Conservation (phyloP, 345 rosid genomes). For the Xanthoceras sorbifolium region DNA sequence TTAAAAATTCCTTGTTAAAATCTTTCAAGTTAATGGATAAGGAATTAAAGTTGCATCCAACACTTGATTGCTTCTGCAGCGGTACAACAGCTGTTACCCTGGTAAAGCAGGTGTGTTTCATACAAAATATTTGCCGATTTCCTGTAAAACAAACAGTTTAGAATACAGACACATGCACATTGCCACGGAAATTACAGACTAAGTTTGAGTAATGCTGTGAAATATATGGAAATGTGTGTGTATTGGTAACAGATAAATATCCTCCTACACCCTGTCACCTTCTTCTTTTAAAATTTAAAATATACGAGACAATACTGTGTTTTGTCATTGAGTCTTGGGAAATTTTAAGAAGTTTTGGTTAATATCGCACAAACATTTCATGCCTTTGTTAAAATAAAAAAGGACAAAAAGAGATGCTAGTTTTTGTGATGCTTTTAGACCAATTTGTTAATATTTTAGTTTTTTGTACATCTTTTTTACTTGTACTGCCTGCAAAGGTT, state of each 20-base stretch:
- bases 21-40: conserved; percentile 84
- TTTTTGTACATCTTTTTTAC: background rate
- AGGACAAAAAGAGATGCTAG: background rate
- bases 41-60: conserved; percentile 80
- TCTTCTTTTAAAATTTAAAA: background rate
- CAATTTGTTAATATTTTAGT: background rate
- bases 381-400: background rate
- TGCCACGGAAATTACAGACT: background rate
- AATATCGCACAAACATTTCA: background rate
- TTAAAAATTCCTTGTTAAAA: conserved; percentile 68
- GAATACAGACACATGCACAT: background rate
- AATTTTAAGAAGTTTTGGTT: background rate
- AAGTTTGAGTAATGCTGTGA: background rate
- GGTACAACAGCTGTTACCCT: conserved; percentile 91
- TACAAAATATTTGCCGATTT: background rate
- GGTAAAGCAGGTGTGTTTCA: conserved; percentile 72
- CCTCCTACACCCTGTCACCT: background rate
- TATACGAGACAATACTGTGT: background rate
- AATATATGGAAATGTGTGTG: background rate
- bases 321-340: background rate
- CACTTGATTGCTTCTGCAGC: conserved; percentile 96
- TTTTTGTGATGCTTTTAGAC: background rate
- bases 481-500: background rate
- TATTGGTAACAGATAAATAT: background rate
- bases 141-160: background rate